Base-by-base conservation (phyloP, 805 yeast species). In the Ogataea allantospora region DNA sequence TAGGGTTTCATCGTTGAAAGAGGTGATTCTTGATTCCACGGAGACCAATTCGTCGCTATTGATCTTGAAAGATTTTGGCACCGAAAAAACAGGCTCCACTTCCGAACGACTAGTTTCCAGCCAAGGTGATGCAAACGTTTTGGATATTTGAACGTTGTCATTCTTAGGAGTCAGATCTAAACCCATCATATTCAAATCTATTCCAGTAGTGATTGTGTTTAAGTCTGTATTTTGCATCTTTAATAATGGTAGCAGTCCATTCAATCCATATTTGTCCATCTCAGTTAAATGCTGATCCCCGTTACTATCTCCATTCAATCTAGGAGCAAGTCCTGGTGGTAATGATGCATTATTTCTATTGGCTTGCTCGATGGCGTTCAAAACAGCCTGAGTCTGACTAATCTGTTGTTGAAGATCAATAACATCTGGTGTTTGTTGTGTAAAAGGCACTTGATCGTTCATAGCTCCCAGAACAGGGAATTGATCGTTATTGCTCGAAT, bases 61-160 rank as follows among this genome's bases (percentile, higher is more conserved):
- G 13, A 55, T 43, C 18, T 47, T 70, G 63, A 68, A 81, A 3
- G 71, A 73, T 12, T 66, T 62, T 2, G 96, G 96, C 28, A 79
- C 67, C 30, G 63, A 67, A 60, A 78, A 89, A 40, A 74, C 71
- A 4, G 99, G 99, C 51, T 88, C 95, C 12, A 91, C 96, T 48
- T 85, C 89, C 37, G 89, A 80, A 53, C 95, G 73, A 7, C 93
- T 78, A 1, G 96, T 85, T 56, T 93, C 98, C 26, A 84, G 73
- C 98, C 99, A 91, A 9, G 99, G 99, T 3, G 95, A 84, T 16
- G 95, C 82, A 54, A 91, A 78, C 6, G 80, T 77, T 47, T 73
- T 68, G 19, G 85, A 70, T 22, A 85, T 60, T 38, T 73, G 69
- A 14, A 58, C 63, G 30, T 53, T 43, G 20, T 54, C 53, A n/a